Evolutionary conservation across 2,329 filamentous ascomycete species (phyloP).

Genomic region (Nothopassalora personata): DNA sequence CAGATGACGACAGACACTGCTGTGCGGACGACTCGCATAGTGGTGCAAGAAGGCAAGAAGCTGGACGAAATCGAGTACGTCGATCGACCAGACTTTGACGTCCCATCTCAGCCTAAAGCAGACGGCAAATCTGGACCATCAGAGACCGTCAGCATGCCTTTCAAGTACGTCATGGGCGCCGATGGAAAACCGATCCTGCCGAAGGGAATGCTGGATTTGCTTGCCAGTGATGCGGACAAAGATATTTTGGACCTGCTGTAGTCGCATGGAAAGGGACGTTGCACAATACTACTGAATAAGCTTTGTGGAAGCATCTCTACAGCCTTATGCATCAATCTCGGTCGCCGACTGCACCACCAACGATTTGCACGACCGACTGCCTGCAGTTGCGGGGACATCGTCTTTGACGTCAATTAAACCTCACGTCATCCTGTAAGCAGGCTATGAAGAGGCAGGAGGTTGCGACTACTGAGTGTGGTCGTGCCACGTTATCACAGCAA

Average conservation of each 20-base stretch:
- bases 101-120: constrained; percentile 55
- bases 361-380: neutral
- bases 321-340: neutral
- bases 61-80: constrained; percentile 75
- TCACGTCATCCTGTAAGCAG: no score
- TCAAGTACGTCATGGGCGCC: constrained; percentile 80
- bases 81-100: constrained; percentile 82
- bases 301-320: neutral
- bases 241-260: constrained; percentile 78
- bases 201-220: constrained; percentile 90
- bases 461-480: neutral
- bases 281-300: neutral
- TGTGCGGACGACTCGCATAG: constrained; percentile 84
- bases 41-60: constrained; percentile 73
- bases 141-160: constrained; percentile 96
- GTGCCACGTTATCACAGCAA: neutral
- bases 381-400: neutral
- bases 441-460: neutral
- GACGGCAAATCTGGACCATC: constrained; percentile 42
- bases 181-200: constrained; percentile 81
- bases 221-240: constrained; percentile 90
- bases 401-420: no score
- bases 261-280: neutral
- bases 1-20: constrained; percentile 99
- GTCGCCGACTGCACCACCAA: neutral